These are phyloP conservation scores for Penicillium verrucosum DNA, from an alignment of 2,329 filamentous ascomycete species.

Conservation along the genomic window DNA sequence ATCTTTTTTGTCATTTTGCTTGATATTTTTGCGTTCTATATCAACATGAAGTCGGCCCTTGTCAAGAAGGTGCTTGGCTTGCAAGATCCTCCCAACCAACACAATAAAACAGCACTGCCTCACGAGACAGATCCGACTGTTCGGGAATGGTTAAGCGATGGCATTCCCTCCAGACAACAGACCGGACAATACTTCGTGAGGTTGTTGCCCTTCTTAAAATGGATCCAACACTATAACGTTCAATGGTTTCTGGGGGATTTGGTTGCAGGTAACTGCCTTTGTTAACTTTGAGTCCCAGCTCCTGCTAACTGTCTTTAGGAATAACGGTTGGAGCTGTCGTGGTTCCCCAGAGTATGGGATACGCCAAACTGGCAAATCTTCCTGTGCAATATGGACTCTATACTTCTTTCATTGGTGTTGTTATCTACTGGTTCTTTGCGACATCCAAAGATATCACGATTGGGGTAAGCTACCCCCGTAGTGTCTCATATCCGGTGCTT, in stretches of 20 bases:
- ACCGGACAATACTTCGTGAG: background rate
- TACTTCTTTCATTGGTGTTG: constrained; percentile 90
- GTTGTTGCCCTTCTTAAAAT: constrained; percentile 5
- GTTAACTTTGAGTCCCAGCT: background rate
- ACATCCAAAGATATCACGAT: constrained; percentile 97
- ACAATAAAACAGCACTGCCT: background rate
- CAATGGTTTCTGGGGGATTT: constrained; percentile 13
- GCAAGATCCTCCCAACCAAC: background rate
- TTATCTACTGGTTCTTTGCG: constrained; percentile 93
- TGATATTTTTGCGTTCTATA: background rate
- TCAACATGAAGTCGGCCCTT: background rate
- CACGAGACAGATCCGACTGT: constrained; percentile 8
- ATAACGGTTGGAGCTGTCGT: constrained; percentile 73
- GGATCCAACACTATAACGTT: constrained; percentile 10
- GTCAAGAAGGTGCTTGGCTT: constrained; percentile 4
- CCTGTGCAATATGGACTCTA: constrained; percentile 79
- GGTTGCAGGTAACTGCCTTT: constrained; percentile 1
- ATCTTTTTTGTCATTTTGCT: background rate
- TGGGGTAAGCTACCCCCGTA: constrained; percentile 58
- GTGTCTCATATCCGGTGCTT: background rate
- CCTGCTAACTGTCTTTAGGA: background rate
- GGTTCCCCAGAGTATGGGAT: constrained; percentile 91
- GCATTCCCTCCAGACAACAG: constrained; percentile 1
- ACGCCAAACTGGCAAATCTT: constrained; percentile 75
- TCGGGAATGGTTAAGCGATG: constrained; percentile 3